These are phyloP conservation scores for Triticum turgidum DNA, from an alignment of 176 grass and related monocot genomes.

Conservation along the genomic window DNA sequence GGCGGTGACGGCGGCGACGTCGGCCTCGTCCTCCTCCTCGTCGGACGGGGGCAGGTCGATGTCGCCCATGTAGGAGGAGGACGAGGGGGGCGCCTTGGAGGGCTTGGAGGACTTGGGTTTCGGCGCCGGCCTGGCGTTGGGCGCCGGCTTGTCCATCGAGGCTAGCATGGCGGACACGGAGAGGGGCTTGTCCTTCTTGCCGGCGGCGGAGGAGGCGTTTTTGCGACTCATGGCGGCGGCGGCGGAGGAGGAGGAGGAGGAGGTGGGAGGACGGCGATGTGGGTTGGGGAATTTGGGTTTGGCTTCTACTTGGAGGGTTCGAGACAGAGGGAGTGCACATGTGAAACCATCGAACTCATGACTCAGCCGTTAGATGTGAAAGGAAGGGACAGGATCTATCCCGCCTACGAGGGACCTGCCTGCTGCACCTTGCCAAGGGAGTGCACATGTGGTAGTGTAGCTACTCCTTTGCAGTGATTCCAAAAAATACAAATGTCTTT, in stretches of 20 bases:
- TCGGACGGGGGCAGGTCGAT: constrained; percentile 64
- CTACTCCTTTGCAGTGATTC: too few relatives aligned
- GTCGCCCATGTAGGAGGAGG: constrained; percentile 48
- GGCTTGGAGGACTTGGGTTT: constrained; percentile 47
- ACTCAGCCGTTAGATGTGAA: not conserved
- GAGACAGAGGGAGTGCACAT: not conserved
- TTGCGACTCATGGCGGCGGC: constrained; percentile 71
- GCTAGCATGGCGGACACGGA: constrained; percentile 94
- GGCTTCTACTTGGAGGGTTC: not conserved
- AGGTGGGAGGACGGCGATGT: not conserved
- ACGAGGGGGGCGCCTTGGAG: constrained; percentile 3
- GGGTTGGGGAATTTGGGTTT: constrained; percentile 25
- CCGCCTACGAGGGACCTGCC: too few relatives aligned
- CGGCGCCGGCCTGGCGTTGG: constrained; percentile 47
- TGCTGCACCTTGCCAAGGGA: too few relatives aligned
- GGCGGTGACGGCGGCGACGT: not conserved
- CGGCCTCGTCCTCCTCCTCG: constrained; percentile 42
- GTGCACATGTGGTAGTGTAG: too few relatives aligned
- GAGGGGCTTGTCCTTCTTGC: constrained; percentile 62
- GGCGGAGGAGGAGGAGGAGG: constrained; percentile 30
- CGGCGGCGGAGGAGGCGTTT: constrained; percentile 34
- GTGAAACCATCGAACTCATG: not conserved
- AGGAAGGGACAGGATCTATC: not conserved
- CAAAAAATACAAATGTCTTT: too few relatives aligned
- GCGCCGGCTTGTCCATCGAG: constrained; percentile 64